phyloP scores from a whole-genome alignment of 305 asterid species.

The Solanum hybrid region DNA sequence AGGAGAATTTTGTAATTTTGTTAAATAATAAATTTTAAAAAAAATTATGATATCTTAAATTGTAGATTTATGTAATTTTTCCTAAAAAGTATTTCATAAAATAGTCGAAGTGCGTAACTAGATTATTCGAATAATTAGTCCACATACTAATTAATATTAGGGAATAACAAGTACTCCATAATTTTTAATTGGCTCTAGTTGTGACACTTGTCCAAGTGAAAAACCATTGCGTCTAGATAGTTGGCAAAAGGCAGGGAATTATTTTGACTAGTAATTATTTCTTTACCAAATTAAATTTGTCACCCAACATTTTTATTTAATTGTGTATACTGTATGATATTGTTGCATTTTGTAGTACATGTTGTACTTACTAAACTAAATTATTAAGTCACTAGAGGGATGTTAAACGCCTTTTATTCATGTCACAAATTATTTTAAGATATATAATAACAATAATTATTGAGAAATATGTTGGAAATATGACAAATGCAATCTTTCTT shows the following conservation, averaged over 20 bases:
- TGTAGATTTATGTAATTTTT: no score
- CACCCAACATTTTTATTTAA: neutral
- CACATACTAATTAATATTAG: neutral
- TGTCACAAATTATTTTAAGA: no score
- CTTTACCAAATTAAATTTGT: neutral
- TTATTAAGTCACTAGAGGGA: no score
- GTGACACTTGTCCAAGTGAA: neutral
- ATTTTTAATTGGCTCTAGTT: neutral
- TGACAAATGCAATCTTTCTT: no score
- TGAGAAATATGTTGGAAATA: no score
- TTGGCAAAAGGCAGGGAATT: neutral
- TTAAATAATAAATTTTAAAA: no score
- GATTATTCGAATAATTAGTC: neutral
- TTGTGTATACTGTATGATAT: neutral
- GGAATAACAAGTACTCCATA: neutral
- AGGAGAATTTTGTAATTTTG: no score
- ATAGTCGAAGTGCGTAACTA: no score
- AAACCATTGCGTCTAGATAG: neutral
- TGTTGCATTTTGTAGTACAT: neutral
- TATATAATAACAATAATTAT: no score
- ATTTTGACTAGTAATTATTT: neutral
- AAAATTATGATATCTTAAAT: no score
- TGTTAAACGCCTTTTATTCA: no score
- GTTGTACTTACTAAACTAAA: neutral
- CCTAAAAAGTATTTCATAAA: neutral